Conservation (phyloP, 2,329 filamentous ascomycete species). For the Claviceps sp. region DNA sequence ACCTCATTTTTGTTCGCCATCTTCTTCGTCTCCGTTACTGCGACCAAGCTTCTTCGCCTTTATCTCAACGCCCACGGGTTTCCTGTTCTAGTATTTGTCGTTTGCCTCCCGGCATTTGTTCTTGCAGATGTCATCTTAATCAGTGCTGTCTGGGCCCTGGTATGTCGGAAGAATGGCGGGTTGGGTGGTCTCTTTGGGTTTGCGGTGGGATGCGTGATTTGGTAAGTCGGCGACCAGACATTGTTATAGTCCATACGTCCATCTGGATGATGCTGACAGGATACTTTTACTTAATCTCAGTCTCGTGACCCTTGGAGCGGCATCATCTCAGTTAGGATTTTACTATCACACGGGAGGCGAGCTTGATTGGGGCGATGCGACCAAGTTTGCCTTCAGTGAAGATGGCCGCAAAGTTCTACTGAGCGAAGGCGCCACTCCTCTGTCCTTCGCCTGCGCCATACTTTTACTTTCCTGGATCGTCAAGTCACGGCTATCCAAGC, state of each 20-base stretch:
- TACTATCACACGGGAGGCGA: conserved; percentile 19
- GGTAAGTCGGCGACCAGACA: conserved; percentile 11
- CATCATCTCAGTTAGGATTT: conserved; percentile 19
- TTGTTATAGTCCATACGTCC: too few species aligned
- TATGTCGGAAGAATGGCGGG: conserved; percentile 13
- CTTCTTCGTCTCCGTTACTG: conserved; percentile 16
- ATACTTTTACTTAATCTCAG: conserved; percentile 7
- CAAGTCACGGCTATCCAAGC: conserved; percentile 13
- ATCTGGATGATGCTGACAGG: background rate
- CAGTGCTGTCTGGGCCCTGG: conserved; percentile 13
- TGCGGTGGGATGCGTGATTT: conserved; percentile 11
- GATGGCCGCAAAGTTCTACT: conserved; percentile 20
- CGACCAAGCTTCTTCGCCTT: conserved; percentile 17
- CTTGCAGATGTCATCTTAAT: conserved; percentile 15
- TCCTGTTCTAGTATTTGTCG: conserved; percentile 15
- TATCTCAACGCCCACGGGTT: conserved; percentile 14
- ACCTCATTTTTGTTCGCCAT: conserved; percentile 17
- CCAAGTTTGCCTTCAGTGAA: conserved; percentile 16
- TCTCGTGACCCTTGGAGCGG: conserved; percentile 14
- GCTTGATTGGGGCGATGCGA: conserved; percentile 19
- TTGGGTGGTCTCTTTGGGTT: conserved; percentile 11
- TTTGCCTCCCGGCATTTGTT: conserved; percentile 19
- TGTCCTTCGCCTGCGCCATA: conserved; percentile 11
- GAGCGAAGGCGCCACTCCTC: conserved; percentile 15
- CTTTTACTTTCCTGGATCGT: conserved; percentile 12